Conservation (phyloP, 225 moss, liverwort and hornwort genomes). For the Polytrichum formosum region DNA sequence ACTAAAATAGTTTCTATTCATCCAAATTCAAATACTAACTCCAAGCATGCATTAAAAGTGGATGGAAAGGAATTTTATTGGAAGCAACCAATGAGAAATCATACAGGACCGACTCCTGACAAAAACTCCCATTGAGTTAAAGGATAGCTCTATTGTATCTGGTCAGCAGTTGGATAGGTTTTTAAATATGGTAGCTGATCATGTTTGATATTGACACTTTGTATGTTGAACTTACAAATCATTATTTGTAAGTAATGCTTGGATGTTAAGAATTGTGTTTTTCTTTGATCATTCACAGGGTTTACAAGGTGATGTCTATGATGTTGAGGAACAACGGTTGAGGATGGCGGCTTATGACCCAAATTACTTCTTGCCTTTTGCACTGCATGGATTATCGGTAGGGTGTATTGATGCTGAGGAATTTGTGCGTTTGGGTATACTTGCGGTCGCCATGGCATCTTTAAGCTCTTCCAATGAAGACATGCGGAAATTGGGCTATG, state of each 20-base stretch:
- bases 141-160: too few species aligned
- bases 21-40: too few species aligned
- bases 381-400: conserved; percentile 69
- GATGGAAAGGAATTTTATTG: too few species aligned
- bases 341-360: conserved; percentile 84
- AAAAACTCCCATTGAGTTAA: too few species aligned
- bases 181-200: too few species aligned
- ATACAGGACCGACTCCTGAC: too few species aligned
- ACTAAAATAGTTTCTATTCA: too few species aligned
- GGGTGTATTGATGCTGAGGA: conserved; percentile 78
- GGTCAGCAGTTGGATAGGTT: too few species aligned
- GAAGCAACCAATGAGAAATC: too few species aligned
- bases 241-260: conserved; percentile 1
- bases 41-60: too few species aligned
- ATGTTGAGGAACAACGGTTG: conserved; percentile 41
- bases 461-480: conserved; percentile 76
- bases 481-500: conserved; percentile 84
- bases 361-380: conserved; percentile 78
- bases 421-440: conserved; percentile 80
- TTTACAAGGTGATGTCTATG: conserved; percentile 25
- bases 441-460: conserved; percentile 73
- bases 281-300: conserved; percentile 16
- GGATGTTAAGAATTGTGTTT: conserved; percentile 4
- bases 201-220: too few species aligned
- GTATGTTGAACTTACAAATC: too few species aligned